Conservation (phyloP, 306 rosid species). For the Ochetophila trinervis region DNA sequence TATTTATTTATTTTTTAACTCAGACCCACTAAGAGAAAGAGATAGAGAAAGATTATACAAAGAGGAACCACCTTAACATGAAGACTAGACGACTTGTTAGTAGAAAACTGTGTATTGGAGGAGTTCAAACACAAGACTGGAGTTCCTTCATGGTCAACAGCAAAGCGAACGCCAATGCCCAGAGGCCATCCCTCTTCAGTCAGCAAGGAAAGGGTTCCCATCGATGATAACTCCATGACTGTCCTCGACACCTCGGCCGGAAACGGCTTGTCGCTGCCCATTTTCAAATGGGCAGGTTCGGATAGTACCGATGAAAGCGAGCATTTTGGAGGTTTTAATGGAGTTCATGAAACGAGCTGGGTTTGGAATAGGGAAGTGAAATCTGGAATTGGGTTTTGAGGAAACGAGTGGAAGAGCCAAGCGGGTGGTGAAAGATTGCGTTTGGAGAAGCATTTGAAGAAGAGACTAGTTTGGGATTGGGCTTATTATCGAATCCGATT, state of each 20-base stretch:
- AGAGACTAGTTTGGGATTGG: no score
- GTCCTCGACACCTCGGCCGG: slow-evolving; percentile 91
- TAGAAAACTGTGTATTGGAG: slow-evolving; percentile 22
- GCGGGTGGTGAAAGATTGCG: slow-evolving; percentile 35
- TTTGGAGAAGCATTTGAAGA: slow-evolving; percentile 53
- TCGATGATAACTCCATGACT: slow-evolving; percentile 66
- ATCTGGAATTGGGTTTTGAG: slow-evolving; percentile 17
- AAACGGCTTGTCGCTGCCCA: slow-evolving; percentile 47
- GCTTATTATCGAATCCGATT: no score
- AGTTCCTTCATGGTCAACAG: slow-evolving; percentile 68
- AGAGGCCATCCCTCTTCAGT: slow-evolving; percentile 64
- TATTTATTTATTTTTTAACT: neutral
- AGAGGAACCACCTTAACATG: slow-evolving; percentile 66
- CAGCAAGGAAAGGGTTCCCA: slow-evolving; percentile 65
- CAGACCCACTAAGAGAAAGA: neutral
- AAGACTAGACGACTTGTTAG: slow-evolving; percentile 53
- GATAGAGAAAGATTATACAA: neutral
- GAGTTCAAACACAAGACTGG: slow-evolving; percentile 64
- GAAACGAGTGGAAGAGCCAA: slow-evolving; percentile 32
- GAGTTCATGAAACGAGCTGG: slow-evolving; percentile 23
- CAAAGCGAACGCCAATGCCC: slow-evolving; percentile 73
- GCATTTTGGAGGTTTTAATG: slow-evolving; percentile 40
- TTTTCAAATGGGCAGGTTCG: slow-evolving; percentile 43
- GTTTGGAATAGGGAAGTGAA: slow-evolving; percentile 17
- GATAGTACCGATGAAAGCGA: slow-evolving; percentile 49